Base-by-base conservation (phyloP, 2,329 filamentous ascomycete species). In the Grosmannia huntii region DNA sequence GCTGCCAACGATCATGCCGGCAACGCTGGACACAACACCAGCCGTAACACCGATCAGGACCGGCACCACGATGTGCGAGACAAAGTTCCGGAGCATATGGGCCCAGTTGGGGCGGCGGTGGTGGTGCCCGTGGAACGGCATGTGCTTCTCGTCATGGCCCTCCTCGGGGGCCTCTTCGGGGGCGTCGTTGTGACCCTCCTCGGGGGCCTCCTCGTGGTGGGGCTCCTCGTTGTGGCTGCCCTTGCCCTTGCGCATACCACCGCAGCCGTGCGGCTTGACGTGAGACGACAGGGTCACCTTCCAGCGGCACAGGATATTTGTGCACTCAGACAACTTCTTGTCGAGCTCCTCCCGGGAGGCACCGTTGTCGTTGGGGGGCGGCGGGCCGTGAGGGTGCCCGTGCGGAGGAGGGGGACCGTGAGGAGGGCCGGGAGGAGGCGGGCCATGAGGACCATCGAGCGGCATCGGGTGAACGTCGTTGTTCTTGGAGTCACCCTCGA, bases 21-120 rank as follows among this genome's bases (percentile, higher is more conserved):
- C 67, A 48, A 87, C 68, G 69, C 85, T 86, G 62, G 85, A 82
- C 33, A 77, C 76, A 57, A 89, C 78, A 66, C 86, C 87, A 51
- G 84, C 83, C 27, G 82, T 76, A 62, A 89, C 77, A 60, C 87
- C 87, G 62, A 89, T 77, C 56, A 86, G 71, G 57, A 89, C 75
- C 1, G 87, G 86, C 46, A 89, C 74, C 53, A 89, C 68, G 51
- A 90, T 77, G 61, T 85, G 81, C 44, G 82, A 74, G 62, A 79
- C 75, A 55, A 86, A 75, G 64, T 79, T 79, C 65, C 76, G 75
- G 53, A 83, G 63, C 28, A 83, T 69, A 60, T 75, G 71, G 57
- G 72, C 68, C 71, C 79, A 78, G 58, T 68, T 67, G 63, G 69
- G 67, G 57, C 69, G 62, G 60, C 62, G 66, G 60, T 63, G 66